Evolutionary conservation across 148 eudicot genomes (phyloP).

Genomic region (Fagopyrum homotropicum): DNA sequence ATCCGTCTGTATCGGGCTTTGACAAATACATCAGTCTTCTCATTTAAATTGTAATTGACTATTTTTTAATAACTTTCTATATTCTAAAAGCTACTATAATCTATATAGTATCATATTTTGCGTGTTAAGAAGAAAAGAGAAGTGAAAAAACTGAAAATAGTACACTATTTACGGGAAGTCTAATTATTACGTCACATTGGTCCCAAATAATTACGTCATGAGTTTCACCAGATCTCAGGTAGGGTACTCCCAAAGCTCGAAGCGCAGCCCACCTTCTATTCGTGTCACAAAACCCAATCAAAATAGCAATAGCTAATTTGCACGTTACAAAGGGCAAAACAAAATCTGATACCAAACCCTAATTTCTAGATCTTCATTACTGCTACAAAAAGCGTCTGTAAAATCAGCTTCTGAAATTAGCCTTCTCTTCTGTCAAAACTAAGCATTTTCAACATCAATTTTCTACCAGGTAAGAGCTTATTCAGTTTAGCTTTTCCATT

Average conservation of each 20-base stretch:
- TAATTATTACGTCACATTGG: background rate
- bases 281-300: background rate
- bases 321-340: background rate
- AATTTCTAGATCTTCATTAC: conserved; percentile 2
- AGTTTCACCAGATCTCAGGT: background rate
- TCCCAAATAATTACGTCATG: background rate
- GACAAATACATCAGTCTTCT: too few relatives aligned
- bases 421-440: background rate
- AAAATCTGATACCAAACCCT: conserved; percentile 6
- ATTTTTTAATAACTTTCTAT: too few relatives aligned
- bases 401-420: background rate
- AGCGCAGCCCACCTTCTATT: conserved; percentile 6
- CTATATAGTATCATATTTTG: too few relatives aligned
- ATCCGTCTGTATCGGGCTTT: too few relatives aligned
- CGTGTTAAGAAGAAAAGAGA: too few relatives aligned
- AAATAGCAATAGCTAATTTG: background rate
- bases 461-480: background rate
- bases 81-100: too few relatives aligned
- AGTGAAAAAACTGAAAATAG: too few relatives aligned
- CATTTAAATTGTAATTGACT: too few relatives aligned
- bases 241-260: background rate
- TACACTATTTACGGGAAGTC: background rate
- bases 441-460: background rate
- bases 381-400: background rate
- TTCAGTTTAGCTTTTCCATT: background rate